Conservation (phyloP, 2,329 filamentous ascomycete species). For the Pezicula carpinea region DNA sequence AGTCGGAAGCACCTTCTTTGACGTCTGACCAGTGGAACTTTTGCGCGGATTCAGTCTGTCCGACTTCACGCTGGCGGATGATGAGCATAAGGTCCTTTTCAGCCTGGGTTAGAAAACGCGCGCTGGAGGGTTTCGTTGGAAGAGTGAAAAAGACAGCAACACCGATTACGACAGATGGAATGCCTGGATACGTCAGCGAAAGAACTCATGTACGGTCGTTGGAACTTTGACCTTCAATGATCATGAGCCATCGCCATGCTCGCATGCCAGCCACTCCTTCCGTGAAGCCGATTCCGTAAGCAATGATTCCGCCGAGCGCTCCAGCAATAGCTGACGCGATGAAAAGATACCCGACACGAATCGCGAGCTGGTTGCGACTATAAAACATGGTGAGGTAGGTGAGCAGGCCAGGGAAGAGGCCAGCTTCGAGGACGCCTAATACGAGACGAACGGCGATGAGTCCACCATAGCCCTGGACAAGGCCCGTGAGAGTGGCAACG, state of each 20-base stretch:
- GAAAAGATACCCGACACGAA: constrained; percentile 61
- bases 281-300: constrained; percentile 61
- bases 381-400: constrained; percentile 63
- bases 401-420: constrained; percentile 53
- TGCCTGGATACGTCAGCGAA: constrained; percentile 22
- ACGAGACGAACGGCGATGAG: constrained; percentile 52
- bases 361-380: constrained; percentile 53
- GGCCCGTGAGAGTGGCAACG: constrained; percentile 48
- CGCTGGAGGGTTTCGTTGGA: constrained; percentile 54
- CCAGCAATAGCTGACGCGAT: constrained; percentile 56
- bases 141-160: constrained; percentile 50
- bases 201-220: too few species aligned
- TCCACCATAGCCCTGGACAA: constrained; percentile 47
- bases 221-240: constrained; percentile 37
- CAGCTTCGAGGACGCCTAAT: constrained; percentile 53
- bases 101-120: constrained; percentile 49
- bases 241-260: constrained; percentile 60
- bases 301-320: constrained; percentile 59
- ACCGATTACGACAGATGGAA: constrained; percentile 52
- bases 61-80: constrained; percentile 45
- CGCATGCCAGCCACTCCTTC: constrained; percentile 50
- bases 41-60: constrained; percentile 42
- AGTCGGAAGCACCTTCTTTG: constrained; percentile 53
- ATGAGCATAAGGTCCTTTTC: constrained; percentile 46
- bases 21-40: constrained; percentile 55